phyloP scores from a whole-genome alignment of 208 protist genomes.

The Crithidia brevicula region DNA sequence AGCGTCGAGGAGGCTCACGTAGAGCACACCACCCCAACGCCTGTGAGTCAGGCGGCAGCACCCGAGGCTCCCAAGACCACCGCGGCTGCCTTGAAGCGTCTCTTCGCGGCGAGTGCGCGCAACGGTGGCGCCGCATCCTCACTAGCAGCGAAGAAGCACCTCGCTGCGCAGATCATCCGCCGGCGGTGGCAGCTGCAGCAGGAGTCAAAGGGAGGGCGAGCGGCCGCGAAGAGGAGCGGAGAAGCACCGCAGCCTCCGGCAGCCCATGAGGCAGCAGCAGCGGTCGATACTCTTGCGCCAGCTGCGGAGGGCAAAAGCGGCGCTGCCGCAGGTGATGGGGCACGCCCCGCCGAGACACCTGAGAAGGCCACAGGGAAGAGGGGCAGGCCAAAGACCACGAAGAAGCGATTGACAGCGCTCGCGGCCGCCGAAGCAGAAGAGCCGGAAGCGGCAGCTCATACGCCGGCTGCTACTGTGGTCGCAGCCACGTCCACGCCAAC shows the following conservation, averaged over 20 bases:
- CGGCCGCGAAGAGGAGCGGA: too few relatives aligned
- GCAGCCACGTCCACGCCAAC: neutral
- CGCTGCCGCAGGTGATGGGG: neutral
- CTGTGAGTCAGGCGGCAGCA: neutral
- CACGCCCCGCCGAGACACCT: neutral
- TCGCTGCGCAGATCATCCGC: constrained; percentile 28
- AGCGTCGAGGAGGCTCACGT: too few relatives aligned
- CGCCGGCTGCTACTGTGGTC: neutral
- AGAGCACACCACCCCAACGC: neutral
- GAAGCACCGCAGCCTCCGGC: too few relatives aligned
- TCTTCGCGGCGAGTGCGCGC: neutral
- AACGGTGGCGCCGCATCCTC: neutral
- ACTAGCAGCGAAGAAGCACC: constrained; percentile 15
- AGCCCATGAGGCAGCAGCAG: too few relatives aligned
- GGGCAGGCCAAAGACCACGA: too few relatives aligned
- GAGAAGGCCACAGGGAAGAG: neutral
- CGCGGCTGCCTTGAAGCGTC: neutral
- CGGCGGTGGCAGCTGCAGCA: constrained; percentile 37
- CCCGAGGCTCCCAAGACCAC: neutral
- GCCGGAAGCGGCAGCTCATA: neutral
- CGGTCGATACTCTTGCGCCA: too few relatives aligned
- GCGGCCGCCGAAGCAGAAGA: neutral
- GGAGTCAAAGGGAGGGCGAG: constrained; percentile 3
- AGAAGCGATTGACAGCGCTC: constrained; percentile 7
- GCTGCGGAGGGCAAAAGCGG: neutral